Base-by-base conservation (phyloP, 2,329 filamentous ascomycete genomes). In the Alternaria panax region DNA sequence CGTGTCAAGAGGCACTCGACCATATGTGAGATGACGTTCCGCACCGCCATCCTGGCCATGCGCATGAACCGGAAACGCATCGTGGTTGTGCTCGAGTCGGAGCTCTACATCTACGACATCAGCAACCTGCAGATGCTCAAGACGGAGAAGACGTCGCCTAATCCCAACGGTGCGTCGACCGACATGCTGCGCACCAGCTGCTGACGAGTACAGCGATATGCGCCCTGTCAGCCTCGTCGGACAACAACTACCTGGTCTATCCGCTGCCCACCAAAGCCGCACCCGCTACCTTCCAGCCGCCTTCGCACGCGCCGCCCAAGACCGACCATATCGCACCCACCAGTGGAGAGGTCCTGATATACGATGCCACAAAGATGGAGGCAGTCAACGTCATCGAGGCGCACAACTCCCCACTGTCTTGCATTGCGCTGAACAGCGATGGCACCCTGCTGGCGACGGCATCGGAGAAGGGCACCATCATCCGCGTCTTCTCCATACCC, bases 71-170 rank as follows among this genome's bases (percentile, higher is more conserved):
- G 95, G 68, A 98, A 97, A 79, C 89, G 95, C 36, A 86, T 99
- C 25, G 92, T 95, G 12, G 93, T 99, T 30, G 90, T 98, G 14
- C 85, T 98, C 57, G 95, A 99, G 77, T 93, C 97, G 71, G 91
- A 97, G 76, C 96, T 98, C 63, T 99, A 98, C 80, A 86, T 99
- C 48, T 99, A 99, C 82, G 95, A 99, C 78, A 98, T 99, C 67
- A 93, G 93, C 80, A 98, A 97, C 76, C 98, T 99, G 94, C 94
- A 91, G 72, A 87, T 98, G 59, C 84, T 98, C 40, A 91, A 93
- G 78, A 96, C 92, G 6, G 96, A 98, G 65, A 88, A 93, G 59
- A 98, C 94, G 6, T 97, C 94, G 4, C 92, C 95, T 7, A 99
- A 99, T 72, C 92, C 93, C 1, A 89, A 88, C 64, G 87, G 88